A percentile compares a stretch with the other conserved stretches of the same genome.
These are phyloP conservation scores for Psilocybe cyanescens DNA, from an alignment of 768 basidiomycete genomes.

Conservation along the genomic window DNA sequence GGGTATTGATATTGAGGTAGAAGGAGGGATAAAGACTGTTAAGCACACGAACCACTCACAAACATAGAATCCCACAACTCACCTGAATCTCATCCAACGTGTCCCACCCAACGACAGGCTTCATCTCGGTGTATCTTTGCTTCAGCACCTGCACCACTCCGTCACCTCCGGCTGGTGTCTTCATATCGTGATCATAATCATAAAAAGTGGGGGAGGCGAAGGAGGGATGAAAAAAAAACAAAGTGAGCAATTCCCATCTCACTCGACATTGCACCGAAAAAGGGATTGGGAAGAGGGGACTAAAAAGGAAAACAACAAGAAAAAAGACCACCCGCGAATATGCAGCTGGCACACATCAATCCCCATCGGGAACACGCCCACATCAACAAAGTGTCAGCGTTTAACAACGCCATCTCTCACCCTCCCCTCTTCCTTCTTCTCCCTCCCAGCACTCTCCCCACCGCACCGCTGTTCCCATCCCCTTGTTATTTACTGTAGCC, in stretches of 20 bases:
- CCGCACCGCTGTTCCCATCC: no score
- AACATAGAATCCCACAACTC: neutral
- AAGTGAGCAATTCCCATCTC: neutral
- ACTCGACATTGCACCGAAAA: no score
- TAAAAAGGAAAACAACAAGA: neutral
- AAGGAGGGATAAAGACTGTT: no score
- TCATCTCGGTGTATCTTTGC: conserved; percentile 85
- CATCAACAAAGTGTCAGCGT: conserved; percentile 74
- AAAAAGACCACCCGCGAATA: conserved; percentile 56
- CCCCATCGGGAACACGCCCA: conserved; percentile 89
- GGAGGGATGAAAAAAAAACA: neutral
- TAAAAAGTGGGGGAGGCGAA: no score
- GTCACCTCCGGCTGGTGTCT: conserved; percentile 77
- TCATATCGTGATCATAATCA: no score
- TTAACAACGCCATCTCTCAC: conserved; percentile 36
- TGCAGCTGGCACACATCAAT: conserved; percentile 76
- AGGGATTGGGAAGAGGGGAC: no score
- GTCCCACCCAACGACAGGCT: conserved; percentile 85
- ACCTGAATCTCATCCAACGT: conserved; percentile 86
- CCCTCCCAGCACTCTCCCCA: no score
- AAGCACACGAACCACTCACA: no score
- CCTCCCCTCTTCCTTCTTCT: no score
- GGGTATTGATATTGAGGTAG: no score
- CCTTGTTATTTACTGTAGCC: no score
- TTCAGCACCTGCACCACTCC: conserved; percentile 81